Base-by-base conservation (phyloP, 148 eudicot genomes). In the Chenopodium formosanum region DNA sequence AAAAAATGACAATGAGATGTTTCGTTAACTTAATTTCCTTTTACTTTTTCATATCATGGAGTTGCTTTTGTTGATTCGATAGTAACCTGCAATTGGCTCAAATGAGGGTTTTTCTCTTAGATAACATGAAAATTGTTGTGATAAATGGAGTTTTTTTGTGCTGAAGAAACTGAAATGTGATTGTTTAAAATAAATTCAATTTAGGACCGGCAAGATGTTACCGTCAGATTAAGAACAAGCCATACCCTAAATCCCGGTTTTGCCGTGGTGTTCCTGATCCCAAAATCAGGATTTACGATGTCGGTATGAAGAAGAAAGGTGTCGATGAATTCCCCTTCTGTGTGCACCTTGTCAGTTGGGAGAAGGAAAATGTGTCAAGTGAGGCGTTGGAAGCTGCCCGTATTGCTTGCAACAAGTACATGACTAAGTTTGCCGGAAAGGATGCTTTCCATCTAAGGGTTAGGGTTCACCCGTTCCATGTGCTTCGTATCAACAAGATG, bases 231-330 rank as follows among this genome's bases (percentile, higher is more conserved):
- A 87, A 84, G 85, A 87, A 87, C 87, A 87, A 87, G 83, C 89
- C 89, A 17, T 87, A 87, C 81, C 89, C 89, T 7, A 87, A 87
- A 22, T 87, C 89, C 1, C 73, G 89, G 48, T 87, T 81, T 74
- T 87, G 89, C n/a, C 87, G 87, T 82, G 89, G 89, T 87, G 89
- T 87, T 1, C 87, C 88, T 0, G 88, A 86, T 53, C 84, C 88
- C 2, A 86, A 86, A 25, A 86, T 86, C 52, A 86, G 88, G 82
- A 87, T 87, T 22, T 87, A 87, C 23, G 88, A 86, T 53, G 88
- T 86, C 23, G 88, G 88, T 1, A 83, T 83, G 88, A 86, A 86
- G 83, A 86, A 76, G 83, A 86, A 82, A 40, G 88, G 88, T 13
- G 84, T 85, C 0, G 87, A 85, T 60, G 87, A 82, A 9, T 85